Conservation (phyloP, 371 early-diverging fungal genomes). For the Rhizopus stolonifer region DNA sequence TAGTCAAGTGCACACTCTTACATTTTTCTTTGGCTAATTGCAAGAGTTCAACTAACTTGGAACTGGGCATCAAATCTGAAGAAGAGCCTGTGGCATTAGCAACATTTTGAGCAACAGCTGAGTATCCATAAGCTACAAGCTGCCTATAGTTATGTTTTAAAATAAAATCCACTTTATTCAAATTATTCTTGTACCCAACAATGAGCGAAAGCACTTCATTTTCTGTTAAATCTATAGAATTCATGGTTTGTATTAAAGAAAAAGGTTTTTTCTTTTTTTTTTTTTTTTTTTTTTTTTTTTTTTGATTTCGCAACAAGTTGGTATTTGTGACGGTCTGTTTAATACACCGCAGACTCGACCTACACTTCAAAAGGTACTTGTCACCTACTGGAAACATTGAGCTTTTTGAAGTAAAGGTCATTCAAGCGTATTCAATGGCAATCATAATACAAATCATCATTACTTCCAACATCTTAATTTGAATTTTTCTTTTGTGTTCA, state of each 20-base stretch:
- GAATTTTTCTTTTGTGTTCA: no score
- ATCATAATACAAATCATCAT: no score
- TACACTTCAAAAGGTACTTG: no score
- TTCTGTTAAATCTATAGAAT: slow-evolving; percentile 35
- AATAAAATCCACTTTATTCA: neutral
- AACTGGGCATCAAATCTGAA: slow-evolving; percentile 50
- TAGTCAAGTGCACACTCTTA: slow-evolving; percentile 12
- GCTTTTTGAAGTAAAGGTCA: no score
- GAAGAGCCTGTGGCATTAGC: slow-evolving; percentile 60
- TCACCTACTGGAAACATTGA: no score
- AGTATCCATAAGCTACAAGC: slow-evolving; percentile 64
- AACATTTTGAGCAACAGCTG: slow-evolving; percentile 59
- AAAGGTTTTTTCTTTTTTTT: neutral
- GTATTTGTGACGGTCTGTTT: neutral
- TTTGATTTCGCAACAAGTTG: neutral
- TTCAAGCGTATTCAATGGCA: no score
- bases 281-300: neutral
- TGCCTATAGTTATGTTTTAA: slow-evolving; percentile 41
- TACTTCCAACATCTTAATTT: no score
- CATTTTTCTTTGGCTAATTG: slow-evolving; percentile 51
- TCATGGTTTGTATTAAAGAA: slow-evolving; percentile 13
- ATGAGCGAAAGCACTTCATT: slow-evolving; percentile 59
- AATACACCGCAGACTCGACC: no score
- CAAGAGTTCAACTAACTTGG: slow-evolving; percentile 52
- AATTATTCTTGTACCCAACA: slow-evolving; percentile 37